Evolutionary conservation across 1,284 basidiomycete genomes (phyloP).

Genomic region (Puccinia hordei): DNA sequence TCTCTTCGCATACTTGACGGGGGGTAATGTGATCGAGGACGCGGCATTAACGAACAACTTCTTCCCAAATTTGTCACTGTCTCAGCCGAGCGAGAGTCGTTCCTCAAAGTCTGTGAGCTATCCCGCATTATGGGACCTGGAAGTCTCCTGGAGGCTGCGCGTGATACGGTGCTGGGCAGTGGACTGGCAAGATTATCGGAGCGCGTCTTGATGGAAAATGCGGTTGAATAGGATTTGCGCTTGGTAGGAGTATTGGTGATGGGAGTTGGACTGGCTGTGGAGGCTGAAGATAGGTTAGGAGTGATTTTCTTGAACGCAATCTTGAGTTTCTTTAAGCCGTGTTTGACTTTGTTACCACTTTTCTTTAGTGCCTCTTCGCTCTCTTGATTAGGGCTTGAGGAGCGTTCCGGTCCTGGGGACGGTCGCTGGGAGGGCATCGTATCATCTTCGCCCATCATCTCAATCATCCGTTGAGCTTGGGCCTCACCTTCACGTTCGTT

Average conservation of each 20-base stretch:
- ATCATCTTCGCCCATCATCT: slow-evolving; percentile 45
- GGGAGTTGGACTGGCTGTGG: not conserved
- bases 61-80: slow-evolving; percentile 11
- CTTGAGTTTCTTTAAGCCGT: slow-evolving; percentile 49
- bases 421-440: slow-evolving; percentile 13
- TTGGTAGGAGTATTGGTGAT: slow-evolving; percentile 5
- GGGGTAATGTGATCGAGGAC: slow-evolving; percentile 14
- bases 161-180: slow-evolving; percentile 26
- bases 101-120: slow-evolving; percentile 21
- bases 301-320: slow-evolving; percentile 49
- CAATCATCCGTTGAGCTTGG: slow-evolving; percentile 38
- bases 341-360: slow-evolving; percentile 30
- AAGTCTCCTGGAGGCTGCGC: slow-evolving; percentile 42
- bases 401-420: not conserved
- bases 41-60: slow-evolving; percentile 19
- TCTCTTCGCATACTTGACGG: not conserved
- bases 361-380: slow-evolving; percentile 26
- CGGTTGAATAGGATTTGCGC: slow-evolving; percentile 37
- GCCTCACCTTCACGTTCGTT: slow-evolving; percentile 49
- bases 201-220: not conserved
- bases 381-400: not conserved
- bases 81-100: slow-evolving; percentile 12
- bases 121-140: slow-evolving; percentile 8
- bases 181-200: not conserved
- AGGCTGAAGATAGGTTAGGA: slow-evolving; percentile 25